Base-by-base conservation (phyloP, 306 rosid species). In the Corylus avellana region DNA sequence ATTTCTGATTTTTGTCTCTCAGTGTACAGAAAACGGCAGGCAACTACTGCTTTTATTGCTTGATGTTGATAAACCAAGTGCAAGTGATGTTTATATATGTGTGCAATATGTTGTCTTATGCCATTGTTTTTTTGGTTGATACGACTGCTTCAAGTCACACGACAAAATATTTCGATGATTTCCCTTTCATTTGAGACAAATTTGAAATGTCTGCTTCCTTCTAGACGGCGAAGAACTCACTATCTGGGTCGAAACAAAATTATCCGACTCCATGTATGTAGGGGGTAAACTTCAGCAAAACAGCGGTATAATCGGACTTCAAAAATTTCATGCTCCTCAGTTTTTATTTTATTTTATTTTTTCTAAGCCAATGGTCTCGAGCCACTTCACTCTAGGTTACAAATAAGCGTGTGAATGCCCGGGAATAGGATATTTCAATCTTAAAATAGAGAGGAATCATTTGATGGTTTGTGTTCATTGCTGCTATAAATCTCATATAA, bases 181-280 rank as follows among this genome's bases (percentile, higher is more conserved):
- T 74, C 88, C 75, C 67, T 25, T 70, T 79, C 56, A 64, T 20
- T 12, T 75, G 76, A 75, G 86, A 86, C 87, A 87, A 88, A 56
- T 14, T 56, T 85, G 9, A 42, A 67, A 58, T 80, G 85, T 76
- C 81, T 74, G 42, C 49, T 86, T 17, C 70, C 75, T 73, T 71
- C 8, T 25, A 76, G 55, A 79, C 83, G 64, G 13, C 22, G 20
- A 13, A 64, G 70, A 32, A 32, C n/a, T 32, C 32, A 17, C 8
- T 18, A 29, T 29, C 5, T 13, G 70, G 70, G 2, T 80, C 66
- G 74, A 48, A 84, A 70, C 55, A 74, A 57, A 73, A 73, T 79
- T 46, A 82, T 74, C 79, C 55, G 20, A 66, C n/a, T 18, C 62
- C 63, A 79, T 29, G 69, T 53, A 22, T 46, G 62, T 3, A 32